Conservation (phyloP, 306 rosid genomes). For the Elaeagnus macrophylla region DNA sequence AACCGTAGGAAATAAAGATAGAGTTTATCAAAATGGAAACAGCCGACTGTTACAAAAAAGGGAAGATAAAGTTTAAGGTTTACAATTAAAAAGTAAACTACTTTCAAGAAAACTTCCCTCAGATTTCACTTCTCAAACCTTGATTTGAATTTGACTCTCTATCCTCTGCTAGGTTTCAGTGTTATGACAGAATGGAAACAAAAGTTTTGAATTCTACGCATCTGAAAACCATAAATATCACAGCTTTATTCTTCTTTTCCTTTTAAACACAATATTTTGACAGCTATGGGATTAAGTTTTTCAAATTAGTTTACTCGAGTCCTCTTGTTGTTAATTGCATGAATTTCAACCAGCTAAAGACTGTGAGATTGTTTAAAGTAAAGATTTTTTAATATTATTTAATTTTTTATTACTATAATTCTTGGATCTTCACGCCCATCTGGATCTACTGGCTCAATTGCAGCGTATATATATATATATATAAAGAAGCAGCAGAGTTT, state of each 20-base stretch:
- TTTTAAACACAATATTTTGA: too few relatives aligned
- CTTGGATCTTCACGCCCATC: background rate
- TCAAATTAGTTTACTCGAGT: too few relatives aligned
- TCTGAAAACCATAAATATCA: background rate
- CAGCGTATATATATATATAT: background rate
- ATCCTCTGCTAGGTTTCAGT: background rate
- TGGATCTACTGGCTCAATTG: conserved; percentile 2
- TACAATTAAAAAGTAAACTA: background rate
- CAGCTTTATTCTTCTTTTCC: too few relatives aligned
- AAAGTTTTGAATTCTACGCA: background rate
- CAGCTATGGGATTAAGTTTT: too few relatives aligned
- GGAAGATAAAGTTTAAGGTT: too few relatives aligned
- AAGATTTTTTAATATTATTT: too few relatives aligned
- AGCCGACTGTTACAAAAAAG: too few relatives aligned
- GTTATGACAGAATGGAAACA: background rate
- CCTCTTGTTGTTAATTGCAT: too few relatives aligned
- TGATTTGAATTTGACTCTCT: conserved; percentile 11
- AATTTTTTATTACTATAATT: background rate
- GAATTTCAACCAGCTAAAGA: too few relatives aligned
- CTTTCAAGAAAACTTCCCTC: conserved; percentile 7
- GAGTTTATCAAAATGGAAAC: too few relatives aligned
- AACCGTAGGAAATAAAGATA: too few relatives aligned
- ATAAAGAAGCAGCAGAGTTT: conserved; percentile 9
- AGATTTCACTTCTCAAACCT: conserved; percentile 4
- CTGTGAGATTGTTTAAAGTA: too few relatives aligned